A percentile compares a stretch with the other conserved stretches of the same genome.
These are phyloP conservation scores for Trametes sanguinea DNA, from an alignment of 768 basidiomycete species.

Conservation along the genomic window DNA sequence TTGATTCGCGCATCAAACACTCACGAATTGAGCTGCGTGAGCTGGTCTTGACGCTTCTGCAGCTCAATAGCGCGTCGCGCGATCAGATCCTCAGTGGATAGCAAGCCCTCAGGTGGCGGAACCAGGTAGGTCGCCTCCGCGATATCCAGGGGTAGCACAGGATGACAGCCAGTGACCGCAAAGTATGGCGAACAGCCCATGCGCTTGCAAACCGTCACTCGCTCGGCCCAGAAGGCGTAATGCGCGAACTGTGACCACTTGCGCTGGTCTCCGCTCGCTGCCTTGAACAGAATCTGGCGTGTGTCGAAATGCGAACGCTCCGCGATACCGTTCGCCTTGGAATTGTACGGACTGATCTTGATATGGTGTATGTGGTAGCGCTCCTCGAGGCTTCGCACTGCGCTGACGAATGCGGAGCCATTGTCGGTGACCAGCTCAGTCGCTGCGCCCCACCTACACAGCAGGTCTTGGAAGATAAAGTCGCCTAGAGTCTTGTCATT, in stretches of 20 bases:
- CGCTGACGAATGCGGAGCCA: constrained; percentile 32
- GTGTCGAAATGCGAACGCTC: too few species aligned
- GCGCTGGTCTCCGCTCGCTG: too few species aligned
- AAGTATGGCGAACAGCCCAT: constrained; percentile 37
- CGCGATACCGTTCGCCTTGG: too few species aligned
- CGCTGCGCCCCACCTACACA: constrained; percentile 43
- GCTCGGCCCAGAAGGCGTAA: constrained; percentile 40
- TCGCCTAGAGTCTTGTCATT: constrained; percentile 30
- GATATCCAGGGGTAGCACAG: constrained; percentile 26
- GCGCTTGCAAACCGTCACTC: constrained; percentile 31
- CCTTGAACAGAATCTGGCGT: too few species aligned
- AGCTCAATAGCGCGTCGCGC: constrained; percentile 4
- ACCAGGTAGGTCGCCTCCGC: constrained; percentile 22
- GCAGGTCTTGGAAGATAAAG: constrained; percentile 39
- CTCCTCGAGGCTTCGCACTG: constrained; percentile 26
- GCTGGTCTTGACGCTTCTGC: background rate
- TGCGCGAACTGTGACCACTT: too few species aligned
- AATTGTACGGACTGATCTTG: too few species aligned
- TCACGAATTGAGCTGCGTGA: background rate
- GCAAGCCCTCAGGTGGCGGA: constrained; percentile 9
- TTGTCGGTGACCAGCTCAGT: constrained; percentile 46
- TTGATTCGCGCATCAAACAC: too few species aligned
- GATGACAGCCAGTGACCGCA: constrained; percentile 22
- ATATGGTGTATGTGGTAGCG: constrained; percentile 40
- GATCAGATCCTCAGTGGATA: constrained; percentile 13